These are phyloP conservation scores for Cladosporium sp. DNA, from an alignment of 2,329 filamentous ascomycete genomes.

Conservation along the genomic window DNA sequence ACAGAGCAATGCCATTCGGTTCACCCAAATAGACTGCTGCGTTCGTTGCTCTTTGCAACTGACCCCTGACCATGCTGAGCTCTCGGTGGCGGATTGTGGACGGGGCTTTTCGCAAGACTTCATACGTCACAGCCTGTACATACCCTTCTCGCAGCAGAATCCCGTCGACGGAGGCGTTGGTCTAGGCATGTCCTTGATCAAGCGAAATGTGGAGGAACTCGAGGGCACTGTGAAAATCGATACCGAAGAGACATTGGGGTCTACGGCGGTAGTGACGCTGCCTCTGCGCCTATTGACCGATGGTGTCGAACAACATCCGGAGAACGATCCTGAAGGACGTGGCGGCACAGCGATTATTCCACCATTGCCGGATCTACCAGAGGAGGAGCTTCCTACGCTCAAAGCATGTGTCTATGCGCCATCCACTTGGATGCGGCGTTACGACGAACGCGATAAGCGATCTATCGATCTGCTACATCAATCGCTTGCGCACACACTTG, in stretches of 20 bases:
- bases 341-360: neutral
- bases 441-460: slow-evolving; percentile 8
- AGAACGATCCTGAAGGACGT: neutral
- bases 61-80: neutral
- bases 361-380: neutral
- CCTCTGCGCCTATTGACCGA: neutral
- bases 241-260: slow-evolving; percentile 2
- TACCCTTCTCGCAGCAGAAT: slow-evolving; percentile 63
- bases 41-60: neutral
- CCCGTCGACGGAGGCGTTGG: slow-evolving; percentile 59
- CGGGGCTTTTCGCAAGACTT: slow-evolving; percentile 63
- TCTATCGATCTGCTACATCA: neutral
- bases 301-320: neutral
- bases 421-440: neutral
- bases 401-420: slow-evolving; percentile 7
- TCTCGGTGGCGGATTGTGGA: slow-evolving; percentile 53
- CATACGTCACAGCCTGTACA: slow-evolving; percentile 58
- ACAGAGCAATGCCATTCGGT: slow-evolving; percentile 9
- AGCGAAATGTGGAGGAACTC: slow-evolving; percentile 1
- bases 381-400: slow-evolving; percentile 3
- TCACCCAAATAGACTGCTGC: slow-evolving; percentile 3
- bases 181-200: slow-evolving; percentile 62
- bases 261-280: neutral
- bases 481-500: slow-evolving; percentile 7
- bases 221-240: neutral